phyloP scores from a whole-genome alignment of 208 protist genomes.

The Herpetomonas samuelpessoai region DNA sequence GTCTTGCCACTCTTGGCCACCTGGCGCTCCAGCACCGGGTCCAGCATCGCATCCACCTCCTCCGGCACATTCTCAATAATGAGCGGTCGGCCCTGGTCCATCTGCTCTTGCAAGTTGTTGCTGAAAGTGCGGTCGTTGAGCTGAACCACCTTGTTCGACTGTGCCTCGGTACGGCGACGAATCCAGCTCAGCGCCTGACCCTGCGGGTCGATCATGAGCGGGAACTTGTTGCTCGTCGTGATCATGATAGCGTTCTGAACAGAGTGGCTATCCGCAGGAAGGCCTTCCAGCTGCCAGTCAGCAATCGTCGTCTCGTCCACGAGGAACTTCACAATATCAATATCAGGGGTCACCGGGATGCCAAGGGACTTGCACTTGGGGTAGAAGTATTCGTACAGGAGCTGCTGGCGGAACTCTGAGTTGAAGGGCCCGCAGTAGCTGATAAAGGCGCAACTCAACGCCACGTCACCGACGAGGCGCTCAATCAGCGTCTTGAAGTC shows the following conservation, averaged over 20 bases:
- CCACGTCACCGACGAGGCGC: constrained; percentile 96
- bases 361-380: constrained; percentile 89
- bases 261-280: constrained; percentile 98
- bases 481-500: constrained; percentile 96
- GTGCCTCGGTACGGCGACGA: constrained; percentile 81
- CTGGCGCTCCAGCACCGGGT: constrained; percentile 98
- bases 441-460: constrained; percentile 97
- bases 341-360: constrained; percentile 90
- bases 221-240: constrained; percentile 94
- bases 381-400: constrained; percentile 94
- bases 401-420: constrained; percentile 93
- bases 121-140: constrained; percentile 94
- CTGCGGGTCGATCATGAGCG: constrained; percentile 98
- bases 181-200: constrained; percentile 98
- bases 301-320: constrained; percentile 95
- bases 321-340: constrained; percentile 96
- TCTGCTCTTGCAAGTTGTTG: constrained; percentile 93
- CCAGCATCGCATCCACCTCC: constrained; percentile 98
- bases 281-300: constrained; percentile 97
- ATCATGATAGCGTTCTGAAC: constrained; percentile 99
- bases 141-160: constrained; percentile 88
- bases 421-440: constrained; percentile 99
- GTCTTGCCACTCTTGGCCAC: constrained; percentile 81
- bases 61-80: constrained; percentile 98
- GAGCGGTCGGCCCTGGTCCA: constrained; percentile 86